Percentiles rank a stretch among this genome's conserved stretches.
phyloP scores from a whole-genome alignment of 371 early-diverging fungal species.

The Conidiobolus incongruus region DNA sequence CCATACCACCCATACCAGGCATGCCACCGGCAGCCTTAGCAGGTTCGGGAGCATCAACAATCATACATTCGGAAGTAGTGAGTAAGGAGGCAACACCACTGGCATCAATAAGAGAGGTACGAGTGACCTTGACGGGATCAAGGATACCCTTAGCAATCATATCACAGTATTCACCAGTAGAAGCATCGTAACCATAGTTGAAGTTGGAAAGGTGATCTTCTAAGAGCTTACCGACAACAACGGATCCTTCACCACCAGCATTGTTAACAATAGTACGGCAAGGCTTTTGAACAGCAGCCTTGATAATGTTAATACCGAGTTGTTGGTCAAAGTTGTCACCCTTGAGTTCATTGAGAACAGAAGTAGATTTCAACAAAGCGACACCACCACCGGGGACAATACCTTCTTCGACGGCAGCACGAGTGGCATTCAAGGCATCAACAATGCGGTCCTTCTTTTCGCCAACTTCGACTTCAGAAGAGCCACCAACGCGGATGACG shows the following conservation, averaged over 20 bases:
- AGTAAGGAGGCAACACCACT: conserved; percentile 86
- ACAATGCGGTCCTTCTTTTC: conserved; percentile 98
- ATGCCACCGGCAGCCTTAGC: conserved; percentile 15
- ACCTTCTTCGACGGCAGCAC: conserved; percentile 97
- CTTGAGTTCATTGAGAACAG: conserved; percentile 48
- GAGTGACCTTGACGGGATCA: conserved; percentile 94
- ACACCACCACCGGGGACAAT: conserved; percentile 95
- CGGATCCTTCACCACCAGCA: conserved; percentile 90
- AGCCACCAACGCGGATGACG: conserved; percentile 92
- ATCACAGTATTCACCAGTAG: conserved; percentile 73
- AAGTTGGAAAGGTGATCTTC: conserved; percentile 46
- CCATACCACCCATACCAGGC: too few relatives aligned
- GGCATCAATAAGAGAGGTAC: conserved; percentile 89
- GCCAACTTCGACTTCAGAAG: conserved; percentile 94
- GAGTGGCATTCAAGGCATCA: conserved; percentile 93
- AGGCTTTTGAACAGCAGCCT: conserved; percentile 88
- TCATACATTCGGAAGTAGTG: conserved; percentile 91
- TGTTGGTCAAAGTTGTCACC: conserved; percentile 92
- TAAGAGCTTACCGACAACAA: conserved; percentile 83
- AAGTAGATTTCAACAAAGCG: conserved; percentile 81
- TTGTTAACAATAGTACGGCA: conserved; percentile 90
- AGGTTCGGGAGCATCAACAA: conserved; percentile 80
- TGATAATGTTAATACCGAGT: conserved; percentile 85
- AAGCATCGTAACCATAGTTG: conserved; percentile 84
- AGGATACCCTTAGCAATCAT: conserved; percentile 90